Base-by-base conservation (phyloP, 768 basidiomycete species). In the Guyanaporus albipodus region DNA sequence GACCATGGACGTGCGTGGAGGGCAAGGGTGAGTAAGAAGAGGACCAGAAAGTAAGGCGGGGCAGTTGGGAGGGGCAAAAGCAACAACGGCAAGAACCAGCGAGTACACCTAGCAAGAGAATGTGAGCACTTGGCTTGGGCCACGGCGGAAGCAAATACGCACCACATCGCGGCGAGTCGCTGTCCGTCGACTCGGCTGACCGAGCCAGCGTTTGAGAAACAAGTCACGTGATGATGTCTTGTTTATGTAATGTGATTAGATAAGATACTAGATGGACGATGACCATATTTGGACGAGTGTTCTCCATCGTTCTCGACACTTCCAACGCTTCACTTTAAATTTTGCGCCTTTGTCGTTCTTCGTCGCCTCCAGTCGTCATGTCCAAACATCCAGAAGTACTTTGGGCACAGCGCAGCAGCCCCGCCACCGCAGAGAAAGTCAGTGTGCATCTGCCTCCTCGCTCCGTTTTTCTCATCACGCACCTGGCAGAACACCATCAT, bases 371-470 rank as follows among this genome's bases (percentile, higher is more conserved):
- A 42, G n/a, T n/a, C n/a, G 36, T 52, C 48, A 77, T 76, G 76
- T 21, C 72, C 24, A 58, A 49, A 15, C 90, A 91, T 67, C 94
- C 94, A 29, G 92, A 96, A 70, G 74, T 95, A 28, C 77, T 93
- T 2, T 98, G 94, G 92, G 94, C 95, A 37, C 94, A 98, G 70
- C 82, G 95, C 57, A 90, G 85, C 74, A 87, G 82, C 32, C 76
- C 67, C 14, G 59, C 73, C 10, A 77, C 73, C 12, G 73, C 80
- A 26, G 75, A 74, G 38, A 93, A 93, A 75, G 93, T 89, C 37
- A 0, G 48, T 39, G 19, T 41, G 6, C n/a, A 15, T 17, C 14
- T n/a, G 4, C 22, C 29, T 21, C 38, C 32, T 42, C 27, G 7
- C 29, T 38, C 17, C 29, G 19, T 10, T 9, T 23, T 28, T 17